Percentiles rank a stretch among this genome's conserved stretches.
Evolutionary conservation across 805 yeast species (phyloP).

Genomic region (Candida wancherniae): DNA sequence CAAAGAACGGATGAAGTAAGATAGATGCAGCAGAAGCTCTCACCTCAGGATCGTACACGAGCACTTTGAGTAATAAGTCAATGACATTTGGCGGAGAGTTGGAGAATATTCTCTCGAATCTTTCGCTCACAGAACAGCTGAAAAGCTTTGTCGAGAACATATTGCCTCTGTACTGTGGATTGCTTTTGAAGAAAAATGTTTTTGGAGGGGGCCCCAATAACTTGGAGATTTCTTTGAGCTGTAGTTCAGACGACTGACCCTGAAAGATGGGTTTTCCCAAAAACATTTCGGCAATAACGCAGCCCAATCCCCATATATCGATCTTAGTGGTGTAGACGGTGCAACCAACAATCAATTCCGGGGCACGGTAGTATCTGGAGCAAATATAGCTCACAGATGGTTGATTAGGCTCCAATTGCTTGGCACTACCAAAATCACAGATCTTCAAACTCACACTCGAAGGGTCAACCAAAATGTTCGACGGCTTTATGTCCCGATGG

Average conservation of each 20-base stretch:
- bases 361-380: slow-evolving; percentile 93
- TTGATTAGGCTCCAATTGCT: slow-evolving; percentile 68
- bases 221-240: slow-evolving; percentile 85
- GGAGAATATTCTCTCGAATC: slow-evolving; percentile 45
- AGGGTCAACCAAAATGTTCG: slow-evolving; percentile 76
- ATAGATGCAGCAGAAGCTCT: slow-evolving; percentile 80
- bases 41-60: slow-evolving; percentile 85
- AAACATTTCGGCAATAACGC: slow-evolving; percentile 92
- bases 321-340: slow-evolving; percentile 83
- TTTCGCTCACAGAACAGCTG: slow-evolving; percentile 47
- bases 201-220: slow-evolving; percentile 80
- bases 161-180: slow-evolving; percentile 73
- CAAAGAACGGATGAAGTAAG: slow-evolving; percentile 83
- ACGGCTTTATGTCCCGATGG: slow-evolving; percentile 82
- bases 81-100: slow-evolving; percentile 82
- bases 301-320: slow-evolving; percentile 97
- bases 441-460: slow-evolving; percentile 60
- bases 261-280: slow-evolving; percentile 93
- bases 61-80: slow-evolving; percentile 72
- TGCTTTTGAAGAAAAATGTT: slow-evolving; percentile 66
- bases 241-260: slow-evolving; percentile 85
- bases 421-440: slow-evolving; percentile 85
- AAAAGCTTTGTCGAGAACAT: slow-evolving; percentile 62
- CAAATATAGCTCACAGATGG: slow-evolving; percentile 95
- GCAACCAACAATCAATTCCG: slow-evolving; percentile 91